These are phyloP conservation scores for Globisporangium middletonii DNA, from an alignment of 352 stramenopile species.

Conservation along the genomic window DNA sequence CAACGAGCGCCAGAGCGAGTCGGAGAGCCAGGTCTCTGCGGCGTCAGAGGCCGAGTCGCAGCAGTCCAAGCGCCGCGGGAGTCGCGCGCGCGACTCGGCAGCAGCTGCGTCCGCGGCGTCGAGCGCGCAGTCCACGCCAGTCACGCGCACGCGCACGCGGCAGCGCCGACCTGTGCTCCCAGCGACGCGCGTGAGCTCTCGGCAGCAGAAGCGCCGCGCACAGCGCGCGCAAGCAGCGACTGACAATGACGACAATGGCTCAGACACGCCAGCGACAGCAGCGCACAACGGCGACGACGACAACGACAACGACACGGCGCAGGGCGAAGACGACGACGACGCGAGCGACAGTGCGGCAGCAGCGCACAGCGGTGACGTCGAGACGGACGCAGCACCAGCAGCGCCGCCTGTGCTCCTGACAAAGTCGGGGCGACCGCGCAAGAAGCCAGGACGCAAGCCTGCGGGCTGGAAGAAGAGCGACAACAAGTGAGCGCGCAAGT, in stretches of 20 bases:
- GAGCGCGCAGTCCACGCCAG: constrained; percentile 14
- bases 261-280: neutral
- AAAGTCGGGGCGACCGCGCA: constrained; percentile 38
- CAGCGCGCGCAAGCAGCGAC: constrained; percentile 27
- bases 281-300: constrained; percentile 9
- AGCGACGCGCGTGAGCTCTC: constrained; percentile 60
- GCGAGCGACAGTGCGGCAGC: constrained; percentile 16
- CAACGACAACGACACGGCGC: constrained; percentile 19
- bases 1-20: constrained; percentile 36
- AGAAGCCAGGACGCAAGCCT: constrained; percentile 51
- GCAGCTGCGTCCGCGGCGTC: constrained; percentile 9
- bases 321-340: constrained; percentile 27
- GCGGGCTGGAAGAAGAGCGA: constrained; percentile 13
- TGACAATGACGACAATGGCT: constrained; percentile 13
- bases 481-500: constrained; percentile 3
- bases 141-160: constrained; percentile 31
- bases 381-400: neutral
- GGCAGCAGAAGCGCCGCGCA: constrained; percentile 53
- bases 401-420: constrained; percentile 20
- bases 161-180: constrained; percentile 38
- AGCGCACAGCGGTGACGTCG: neutral
- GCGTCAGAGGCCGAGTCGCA: constrained; percentile 38
- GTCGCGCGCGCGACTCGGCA: constrained; percentile 7
- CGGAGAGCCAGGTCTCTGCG: constrained; percentile 52
- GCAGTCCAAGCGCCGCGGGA: constrained; percentile 12